These are phyloP conservation scores for Circinella minor DNA, from an alignment of 371 early-diverging fungal genomes.

Conservation along the genomic window DNA sequence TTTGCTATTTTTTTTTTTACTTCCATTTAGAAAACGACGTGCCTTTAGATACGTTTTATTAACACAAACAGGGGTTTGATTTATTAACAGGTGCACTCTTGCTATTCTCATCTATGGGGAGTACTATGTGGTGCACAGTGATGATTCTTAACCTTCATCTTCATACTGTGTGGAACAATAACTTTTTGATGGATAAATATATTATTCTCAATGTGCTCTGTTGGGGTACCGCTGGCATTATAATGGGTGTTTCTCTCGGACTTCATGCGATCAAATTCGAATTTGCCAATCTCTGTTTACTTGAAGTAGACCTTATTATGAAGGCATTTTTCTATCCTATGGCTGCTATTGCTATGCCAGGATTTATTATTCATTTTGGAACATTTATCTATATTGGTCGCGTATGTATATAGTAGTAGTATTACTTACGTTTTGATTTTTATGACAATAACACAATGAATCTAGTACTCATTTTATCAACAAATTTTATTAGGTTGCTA, in stretches of 20 bases:
- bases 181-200: conserved; percentile 61
- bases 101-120: conserved; percentile 60
- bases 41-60: no score
- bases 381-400: conserved; percentile 69
- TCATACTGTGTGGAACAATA: conserved; percentile 69
- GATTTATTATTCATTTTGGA: conserved; percentile 58
- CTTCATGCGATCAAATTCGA: conserved; percentile 59
- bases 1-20: background rate
- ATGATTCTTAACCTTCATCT: conserved; percentile 67
- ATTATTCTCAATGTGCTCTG: conserved; percentile 57
- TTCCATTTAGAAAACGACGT: no score
- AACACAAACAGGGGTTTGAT: no score
- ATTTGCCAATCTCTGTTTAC: conserved; percentile 63
- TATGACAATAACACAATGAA: no score
- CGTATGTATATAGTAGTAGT: conserved; percentile 9
- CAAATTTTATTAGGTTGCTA: conserved; percentile 28
- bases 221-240: conserved; percentile 62
- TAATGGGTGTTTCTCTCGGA: conserved; percentile 53
- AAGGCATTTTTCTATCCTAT: conserved; percentile 64
- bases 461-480: background rate
- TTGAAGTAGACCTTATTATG: conserved; percentile 52
- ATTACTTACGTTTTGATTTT: background rate
- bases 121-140: conserved; percentile 63
- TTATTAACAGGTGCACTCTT: conserved; percentile 45
- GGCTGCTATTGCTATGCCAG: conserved; percentile 59